Base-by-base conservation (phyloP, 345 rosid species). In the Eucalyptus shirleyi region DNA sequence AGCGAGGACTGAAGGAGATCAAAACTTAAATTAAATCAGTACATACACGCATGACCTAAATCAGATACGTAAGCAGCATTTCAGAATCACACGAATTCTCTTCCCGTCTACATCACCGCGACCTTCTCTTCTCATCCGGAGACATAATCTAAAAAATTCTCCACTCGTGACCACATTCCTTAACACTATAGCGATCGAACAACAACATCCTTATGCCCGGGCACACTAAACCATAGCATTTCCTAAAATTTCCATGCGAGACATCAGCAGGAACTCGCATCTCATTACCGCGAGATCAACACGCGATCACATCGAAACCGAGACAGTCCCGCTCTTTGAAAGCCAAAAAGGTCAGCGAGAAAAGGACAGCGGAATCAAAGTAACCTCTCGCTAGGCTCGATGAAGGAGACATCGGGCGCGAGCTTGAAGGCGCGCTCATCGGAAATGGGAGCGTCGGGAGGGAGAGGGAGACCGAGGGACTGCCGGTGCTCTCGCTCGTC, bases 341-440 rank as follows among this genome's bases (percentile, higher is more conserved):
- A 77, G 83, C 83, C 7, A 11, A 77, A 34, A 32, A 69, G 30
- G 6, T 9, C 44, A 34, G 44, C 42, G 6, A 56, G 32, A 40
- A 37, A 40, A 40, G 85, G 47, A 40, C 85, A 6, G 85, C 30
- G 2, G 47, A 12, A 32, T 53, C 62, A 51, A n/a, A 26, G 30
- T 89, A 96, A 96, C 99, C 97, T 95, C 69, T 98, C 99, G 91
- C 95, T 93, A 90, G 96, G 96, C 82, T 98, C 93, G 91, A 98
- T 92, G 91, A 96, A 97, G 92, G 98, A 98, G 93, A 96, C 94
- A 89, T 98, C 98, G 26, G 99, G 96, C 87, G 99, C 98, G 91
- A 97, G 96, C 93, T 93, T 96, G 94, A 96, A 97, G 88, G 98
- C 89, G 89, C 92, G 91, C 72, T 95, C 93, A 32, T 95, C 96